A percentile compares a stretch with the other conserved stretches of the same genome.
Conservation (phyloP, 2,329 filamentous ascomycete species). For the Immersiporthe knoxdaviesiana region DNA sequence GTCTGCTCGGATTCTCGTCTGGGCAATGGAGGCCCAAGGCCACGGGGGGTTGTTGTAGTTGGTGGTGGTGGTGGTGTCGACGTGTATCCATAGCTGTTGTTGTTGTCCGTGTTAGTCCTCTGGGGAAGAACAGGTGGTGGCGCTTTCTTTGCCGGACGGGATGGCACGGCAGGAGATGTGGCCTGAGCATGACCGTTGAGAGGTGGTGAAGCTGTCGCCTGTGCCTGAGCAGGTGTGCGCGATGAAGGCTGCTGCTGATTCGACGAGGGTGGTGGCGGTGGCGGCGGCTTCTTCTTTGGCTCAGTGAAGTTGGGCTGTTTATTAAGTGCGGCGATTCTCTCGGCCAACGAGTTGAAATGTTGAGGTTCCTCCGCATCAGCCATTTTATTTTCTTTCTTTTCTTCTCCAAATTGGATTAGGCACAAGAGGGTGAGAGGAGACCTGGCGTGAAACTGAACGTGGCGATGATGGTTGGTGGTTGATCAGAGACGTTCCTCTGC, state of each 20-base stretch:
- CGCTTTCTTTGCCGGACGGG: constrained; percentile 39
- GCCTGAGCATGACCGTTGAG: constrained; percentile 32
- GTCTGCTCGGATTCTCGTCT: constrained; percentile 43
- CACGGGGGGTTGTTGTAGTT: constrained; percentile 32
- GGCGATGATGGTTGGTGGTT: not conserved
- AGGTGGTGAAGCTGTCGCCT: constrained; percentile 30
- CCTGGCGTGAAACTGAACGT: not conserved
- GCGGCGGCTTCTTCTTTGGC: constrained; percentile 46
- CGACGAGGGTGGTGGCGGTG: constrained; percentile 47
- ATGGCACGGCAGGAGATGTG: constrained; percentile 44
- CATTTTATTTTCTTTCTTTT: constrained; percentile 48
- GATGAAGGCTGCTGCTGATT: constrained; percentile 42
- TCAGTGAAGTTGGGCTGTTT: constrained; percentile 61
- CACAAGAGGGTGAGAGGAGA: not conserved
- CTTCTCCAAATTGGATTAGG: not conserved
- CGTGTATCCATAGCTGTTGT: constrained; percentile 30
- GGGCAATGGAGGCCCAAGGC: constrained; percentile 43
- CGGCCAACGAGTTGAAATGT: constrained; percentile 59
- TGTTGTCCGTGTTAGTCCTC: constrained; percentile 38
- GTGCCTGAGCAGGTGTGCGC: constrained; percentile 33
- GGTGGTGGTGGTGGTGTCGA: constrained; percentile 36
- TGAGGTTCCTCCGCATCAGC: constrained; percentile 64
- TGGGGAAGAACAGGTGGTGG: constrained; percentile 47
- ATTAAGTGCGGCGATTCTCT: constrained; percentile 68
- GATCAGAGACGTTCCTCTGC: not conserved